Conservation (phyloP, 139 green algal genomes). For the Desmodesmus armatus region DNA sequence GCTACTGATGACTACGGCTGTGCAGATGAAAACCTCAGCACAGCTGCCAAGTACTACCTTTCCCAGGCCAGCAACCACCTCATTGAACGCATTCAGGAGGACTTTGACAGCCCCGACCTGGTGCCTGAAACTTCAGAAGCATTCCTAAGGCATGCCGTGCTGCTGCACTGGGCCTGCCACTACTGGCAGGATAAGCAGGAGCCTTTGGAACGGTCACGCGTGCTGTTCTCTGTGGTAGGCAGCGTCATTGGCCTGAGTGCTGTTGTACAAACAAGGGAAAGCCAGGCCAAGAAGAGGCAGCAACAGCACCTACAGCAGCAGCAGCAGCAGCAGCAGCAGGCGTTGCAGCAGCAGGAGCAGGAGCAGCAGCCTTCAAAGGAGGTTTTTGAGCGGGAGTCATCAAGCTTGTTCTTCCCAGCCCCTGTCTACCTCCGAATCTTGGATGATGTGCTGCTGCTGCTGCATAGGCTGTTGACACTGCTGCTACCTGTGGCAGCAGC, state of each 20-base stretch:
- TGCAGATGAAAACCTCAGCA: not conserved
- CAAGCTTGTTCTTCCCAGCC: not conserved
- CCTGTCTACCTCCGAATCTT: not conserved
- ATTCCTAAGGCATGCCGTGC: too few species aligned
- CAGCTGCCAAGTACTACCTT: not conserved
- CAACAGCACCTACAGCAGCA: not conserved
- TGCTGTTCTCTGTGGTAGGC: not conserved
- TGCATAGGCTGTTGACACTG: too few species aligned
- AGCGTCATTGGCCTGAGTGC: too few species aligned
- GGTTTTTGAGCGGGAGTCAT: not conserved
- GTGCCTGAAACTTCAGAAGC: too few species aligned
- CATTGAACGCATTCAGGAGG: not conserved
- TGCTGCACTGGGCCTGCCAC: too few species aligned
- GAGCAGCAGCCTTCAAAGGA: not conserved
- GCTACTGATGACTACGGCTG: not conserved
- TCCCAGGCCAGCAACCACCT: not conserved
- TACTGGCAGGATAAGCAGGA: not conserved
- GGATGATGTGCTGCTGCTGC: too few species aligned
- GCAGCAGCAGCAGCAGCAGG: not conserved
- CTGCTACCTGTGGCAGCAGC: too few species aligned
- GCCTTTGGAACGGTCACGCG: too few species aligned
- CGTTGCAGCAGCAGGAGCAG: not conserved
- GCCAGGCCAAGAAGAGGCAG: too few species aligned
- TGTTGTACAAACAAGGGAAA: too few species aligned
- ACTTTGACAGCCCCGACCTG: too few species aligned